Conservation (phyloP, 78 protist species). For the Ministeria vibrans region DNA sequence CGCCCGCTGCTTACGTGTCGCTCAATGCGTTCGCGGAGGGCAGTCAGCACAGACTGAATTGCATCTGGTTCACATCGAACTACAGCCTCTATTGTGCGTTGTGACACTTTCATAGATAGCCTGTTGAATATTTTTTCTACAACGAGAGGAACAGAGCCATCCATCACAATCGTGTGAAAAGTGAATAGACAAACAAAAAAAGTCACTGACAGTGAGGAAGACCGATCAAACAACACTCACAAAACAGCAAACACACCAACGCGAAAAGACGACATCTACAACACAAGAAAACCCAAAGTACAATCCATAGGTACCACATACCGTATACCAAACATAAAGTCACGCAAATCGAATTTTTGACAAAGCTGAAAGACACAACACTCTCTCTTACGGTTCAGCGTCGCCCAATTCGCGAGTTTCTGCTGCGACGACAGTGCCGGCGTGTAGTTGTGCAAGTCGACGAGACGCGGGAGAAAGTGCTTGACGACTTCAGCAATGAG, state of each 20-base stretch:
- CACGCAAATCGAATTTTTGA: no score
- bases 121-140: conserved; percentile 1
- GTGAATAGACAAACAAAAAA: not conserved
- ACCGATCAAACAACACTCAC: not conserved
- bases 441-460: conserved; percentile 72
- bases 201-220: not conserved
- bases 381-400: conserved; percentile 24
- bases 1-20: no score
- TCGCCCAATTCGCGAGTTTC: conserved; percentile 60
- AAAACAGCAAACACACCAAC: not conserved
- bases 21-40: no score
- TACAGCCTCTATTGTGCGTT: not conserved
- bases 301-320: no score
- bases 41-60: not conserved
- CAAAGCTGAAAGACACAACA: not conserved
- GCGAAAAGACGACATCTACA: no score
- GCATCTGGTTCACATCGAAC: not conserved
- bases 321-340: no score
- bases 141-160: no score
- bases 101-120: not conserved
- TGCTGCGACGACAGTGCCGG: conserved; percentile 28
- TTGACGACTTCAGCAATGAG: conserved; percentile 41
- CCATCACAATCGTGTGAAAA: not conserved
- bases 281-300: no score
- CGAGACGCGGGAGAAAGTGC: conserved; percentile 36